A percentile compares a stretch with the other conserved stretches of the same genome.
phyloP scores from a whole-genome alignment of 352 stramenopile species.

The Aphanomyces euteiches region DNA sequence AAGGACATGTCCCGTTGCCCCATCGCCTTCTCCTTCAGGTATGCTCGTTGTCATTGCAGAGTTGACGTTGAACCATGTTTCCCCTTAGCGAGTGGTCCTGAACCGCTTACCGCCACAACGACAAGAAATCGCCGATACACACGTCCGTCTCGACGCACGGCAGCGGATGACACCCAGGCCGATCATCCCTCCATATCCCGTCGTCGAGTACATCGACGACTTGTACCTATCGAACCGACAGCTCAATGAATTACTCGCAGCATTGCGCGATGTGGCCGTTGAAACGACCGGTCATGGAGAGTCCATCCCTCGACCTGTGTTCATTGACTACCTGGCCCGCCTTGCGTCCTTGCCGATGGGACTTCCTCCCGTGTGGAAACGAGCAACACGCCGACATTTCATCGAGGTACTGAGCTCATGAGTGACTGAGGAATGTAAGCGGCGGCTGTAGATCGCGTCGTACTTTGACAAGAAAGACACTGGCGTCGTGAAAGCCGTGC shows the following conservation, averaged over 20 bases:
- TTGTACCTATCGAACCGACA: conserved; percentile 52
- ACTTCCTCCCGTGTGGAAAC: conserved; percentile 4
- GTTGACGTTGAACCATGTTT: neutral
- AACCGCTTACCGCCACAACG: conserved; percentile 53
- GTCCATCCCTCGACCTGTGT: neutral
- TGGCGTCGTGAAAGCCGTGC: neutral
- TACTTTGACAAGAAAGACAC: conserved; percentile 7
- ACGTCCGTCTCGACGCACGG: conserved; percentile 40
- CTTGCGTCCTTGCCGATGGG: conserved; percentile 5
- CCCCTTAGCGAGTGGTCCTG: conserved; percentile 43
- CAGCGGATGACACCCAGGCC: conserved; percentile 40
- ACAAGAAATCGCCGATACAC: conserved; percentile 57
- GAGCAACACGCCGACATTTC: neutral
- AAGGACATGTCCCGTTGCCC: conserved; percentile 57
- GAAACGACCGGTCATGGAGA: conserved; percentile 20
- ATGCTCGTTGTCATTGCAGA: conserved; percentile 28
- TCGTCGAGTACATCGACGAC: conserved; percentile 45
- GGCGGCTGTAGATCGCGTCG: neutral
- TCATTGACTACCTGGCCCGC: conserved; percentile 2
- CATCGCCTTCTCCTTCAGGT: conserved; percentile 59
- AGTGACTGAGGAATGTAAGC: neutral
- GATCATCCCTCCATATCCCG: conserved; percentile 37
- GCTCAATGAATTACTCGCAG: conserved; percentile 32
- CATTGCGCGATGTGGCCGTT: conserved; percentile 29
- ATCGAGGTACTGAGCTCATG: neutral